phyloP scores from a whole-genome alignment of 106 monocot species.

The Acanthochlamys bracteata region DNA sequence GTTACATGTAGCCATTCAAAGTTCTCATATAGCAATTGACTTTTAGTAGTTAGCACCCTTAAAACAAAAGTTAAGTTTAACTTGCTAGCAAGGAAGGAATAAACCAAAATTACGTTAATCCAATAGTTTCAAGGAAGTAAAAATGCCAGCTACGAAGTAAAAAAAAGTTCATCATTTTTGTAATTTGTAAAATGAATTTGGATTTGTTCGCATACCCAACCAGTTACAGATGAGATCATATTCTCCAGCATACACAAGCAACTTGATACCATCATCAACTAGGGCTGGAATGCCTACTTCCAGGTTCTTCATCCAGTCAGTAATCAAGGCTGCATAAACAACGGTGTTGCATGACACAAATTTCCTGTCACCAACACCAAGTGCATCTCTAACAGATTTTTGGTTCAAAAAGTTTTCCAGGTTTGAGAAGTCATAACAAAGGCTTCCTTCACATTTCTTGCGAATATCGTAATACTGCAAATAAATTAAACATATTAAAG shows the following conservation, averaged over 20 bases:
- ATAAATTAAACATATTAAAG: no score
- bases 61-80: no score
- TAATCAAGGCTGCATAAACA: slow-evolving; percentile 82
- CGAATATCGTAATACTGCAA: slow-evolving; percentile 64
- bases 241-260: slow-evolving; percentile 89
- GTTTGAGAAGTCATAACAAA: slow-evolving; percentile 97
- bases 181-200: slow-evolving; percentile 14
- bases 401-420: slow-evolving; percentile 85
- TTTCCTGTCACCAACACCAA: slow-evolving; percentile 74
- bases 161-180: neutral
- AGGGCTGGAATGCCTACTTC: slow-evolving; percentile 88
- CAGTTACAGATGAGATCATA: slow-evolving; percentile 97
- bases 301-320: slow-evolving; percentile 93
- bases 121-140: no score
- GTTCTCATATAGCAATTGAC: no score
- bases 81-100: no score
- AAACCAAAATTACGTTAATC: no score
- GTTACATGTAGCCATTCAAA: no score
- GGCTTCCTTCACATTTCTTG: slow-evolving; percentile 66
- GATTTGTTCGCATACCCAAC: slow-evolving; percentile 39
- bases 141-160: neutral
- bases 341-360: slow-evolving; percentile 85
- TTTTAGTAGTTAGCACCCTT: no score
- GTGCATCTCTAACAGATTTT: slow-evolving; percentile 48
- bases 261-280: slow-evolving; percentile 72